Conservation (phyloP, 2,329 filamentous ascomycete genomes). For the Aspergillus aculeatus region DNA sequence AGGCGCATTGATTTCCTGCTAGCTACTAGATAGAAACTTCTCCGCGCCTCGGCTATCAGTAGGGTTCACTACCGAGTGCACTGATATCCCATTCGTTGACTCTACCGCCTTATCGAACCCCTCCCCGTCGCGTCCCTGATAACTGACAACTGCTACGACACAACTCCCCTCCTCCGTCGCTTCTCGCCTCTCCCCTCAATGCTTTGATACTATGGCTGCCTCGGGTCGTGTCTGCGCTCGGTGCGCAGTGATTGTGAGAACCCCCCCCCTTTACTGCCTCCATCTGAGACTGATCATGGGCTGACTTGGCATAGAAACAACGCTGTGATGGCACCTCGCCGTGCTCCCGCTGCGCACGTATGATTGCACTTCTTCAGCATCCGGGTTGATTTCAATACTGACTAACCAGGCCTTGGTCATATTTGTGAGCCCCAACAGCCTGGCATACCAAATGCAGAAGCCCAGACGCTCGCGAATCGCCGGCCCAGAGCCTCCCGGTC, state of each 20-base stretch:
- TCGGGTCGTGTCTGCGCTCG: neutral
- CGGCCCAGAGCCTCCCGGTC: slow-evolving; percentile 27
- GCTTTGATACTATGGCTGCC: neutral
- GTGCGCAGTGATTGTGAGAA: neutral
- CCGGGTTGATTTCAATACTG: neutral
- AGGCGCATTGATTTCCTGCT: no score
- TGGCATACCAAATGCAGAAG: neutral
- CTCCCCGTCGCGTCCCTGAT: neutral
- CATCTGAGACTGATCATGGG: no score
- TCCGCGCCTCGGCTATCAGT: neutral
- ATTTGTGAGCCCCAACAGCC: slow-evolving; percentile 21
- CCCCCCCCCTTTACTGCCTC: neutral
- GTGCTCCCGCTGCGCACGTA: slow-evolving; percentile 28
- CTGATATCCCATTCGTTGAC: neutral
- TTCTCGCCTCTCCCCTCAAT: neutral
- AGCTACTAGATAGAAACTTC: no score
- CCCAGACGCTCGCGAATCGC: slow-evolving; percentile 7
- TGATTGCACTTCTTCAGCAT: neutral
- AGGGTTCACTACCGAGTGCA: neutral
- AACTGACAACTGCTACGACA: no score
- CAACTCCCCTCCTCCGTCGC: no score
- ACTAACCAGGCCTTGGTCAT: slow-evolving; percentile 23
- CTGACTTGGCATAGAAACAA: slow-evolving; percentile 22
- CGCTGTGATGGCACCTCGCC: slow-evolving; percentile 27
- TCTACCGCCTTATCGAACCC: neutral